Evolutionary conservation across 805 yeast genomes (phyloP).

Genomic region (Saccharomyces cerevisiae): DNA sequence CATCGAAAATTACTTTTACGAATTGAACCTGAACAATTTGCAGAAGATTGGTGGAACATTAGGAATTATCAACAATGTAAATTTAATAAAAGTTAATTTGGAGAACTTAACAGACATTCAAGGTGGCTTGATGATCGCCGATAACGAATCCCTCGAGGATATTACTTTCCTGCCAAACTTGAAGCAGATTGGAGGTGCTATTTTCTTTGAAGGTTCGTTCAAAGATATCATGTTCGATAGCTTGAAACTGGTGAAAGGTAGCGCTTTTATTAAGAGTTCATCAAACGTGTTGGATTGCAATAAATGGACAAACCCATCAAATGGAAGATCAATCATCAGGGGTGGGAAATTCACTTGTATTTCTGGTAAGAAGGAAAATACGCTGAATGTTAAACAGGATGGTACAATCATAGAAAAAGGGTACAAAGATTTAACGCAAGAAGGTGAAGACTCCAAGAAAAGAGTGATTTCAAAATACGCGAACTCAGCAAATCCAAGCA

Average conservation of each 20-base stretch:
- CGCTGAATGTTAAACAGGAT: conserved; percentile 38
- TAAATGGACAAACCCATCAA: conserved; percentile 49
- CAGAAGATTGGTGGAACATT: conserved; percentile 60
- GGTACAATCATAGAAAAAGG: conserved; percentile 35
- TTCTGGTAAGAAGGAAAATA: conserved; percentile 37
- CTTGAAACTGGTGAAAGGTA: conserved; percentile 65
- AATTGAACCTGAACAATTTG: conserved; percentile 49
- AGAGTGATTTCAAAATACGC: conserved; percentile 2
- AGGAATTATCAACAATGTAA: conserved; percentile 50
- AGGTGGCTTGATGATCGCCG: conserved; percentile 68
- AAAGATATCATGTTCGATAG: conserved; percentile 44
- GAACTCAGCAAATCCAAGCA: not conserved
- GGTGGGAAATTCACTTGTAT: conserved; percentile 71
- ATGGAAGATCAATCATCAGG: conserved; percentile 47
- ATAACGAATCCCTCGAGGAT: conserved; percentile 45
- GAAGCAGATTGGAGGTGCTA: conserved; percentile 67
- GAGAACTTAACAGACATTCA: conserved; percentile 51
- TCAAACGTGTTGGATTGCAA: conserved; percentile 52
- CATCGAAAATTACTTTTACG: conserved; percentile 49
- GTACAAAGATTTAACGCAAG: conserved; percentile 7
- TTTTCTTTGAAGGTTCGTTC: conserved; percentile 60
- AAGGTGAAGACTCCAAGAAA: conserved; percentile 7
- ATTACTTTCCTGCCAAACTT: conserved; percentile 55
- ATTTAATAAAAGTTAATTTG: conserved; percentile 43
- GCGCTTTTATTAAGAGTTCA: conserved; percentile 51